Percentiles rank a stretch among this genome's conserved stretches.
Conservation (phyloP, 805 yeast species). For the Brettanomyces anomalus region DNA sequence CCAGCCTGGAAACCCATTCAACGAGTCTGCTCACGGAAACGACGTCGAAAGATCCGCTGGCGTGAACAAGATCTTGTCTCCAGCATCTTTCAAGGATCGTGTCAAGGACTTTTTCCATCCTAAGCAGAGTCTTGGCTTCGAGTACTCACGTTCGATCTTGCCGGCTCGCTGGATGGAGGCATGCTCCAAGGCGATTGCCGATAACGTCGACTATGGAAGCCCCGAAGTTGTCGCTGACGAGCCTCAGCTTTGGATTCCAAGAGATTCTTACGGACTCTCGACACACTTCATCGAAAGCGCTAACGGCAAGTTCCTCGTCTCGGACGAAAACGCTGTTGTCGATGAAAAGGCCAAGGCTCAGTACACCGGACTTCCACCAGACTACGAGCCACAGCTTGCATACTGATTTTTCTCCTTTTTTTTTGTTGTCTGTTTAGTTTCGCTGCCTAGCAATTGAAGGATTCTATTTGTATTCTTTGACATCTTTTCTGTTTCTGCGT, state of each 20-base stretch:
- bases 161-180: conserved; percentile 25
- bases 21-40: not conserved
- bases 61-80: not conserved
- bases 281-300: conserved; percentile 42
- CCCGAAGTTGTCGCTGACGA: conserved; percentile 48
- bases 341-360: conserved; percentile 48
- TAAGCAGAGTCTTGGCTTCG: conserved; percentile 18
- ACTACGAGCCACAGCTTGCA: conserved; percentile 41
- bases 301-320: conserved; percentile 43
- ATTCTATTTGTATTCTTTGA: conserved; percentile 12
- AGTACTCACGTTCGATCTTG: conserved; percentile 25
- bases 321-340: conserved; percentile 47
- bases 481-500: conserved; percentile 16
- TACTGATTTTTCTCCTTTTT: conserved; percentile 5
- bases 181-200: conserved; percentile 8
- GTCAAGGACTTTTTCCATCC: conserved; percentile 23
- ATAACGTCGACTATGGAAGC: conserved; percentile 31
- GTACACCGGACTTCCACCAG: conserved; percentile 63
- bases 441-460: no score
- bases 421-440: no score
- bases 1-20: no score
- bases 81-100: not conserved
- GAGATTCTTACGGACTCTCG: conserved; percentile 60
- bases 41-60: conserved; percentile 5
- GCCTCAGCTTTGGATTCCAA: conserved; percentile 65